Conservation (phyloP, 1,284 basidiomycete genomes). For the Moesziomyces antarcticus region DNA sequence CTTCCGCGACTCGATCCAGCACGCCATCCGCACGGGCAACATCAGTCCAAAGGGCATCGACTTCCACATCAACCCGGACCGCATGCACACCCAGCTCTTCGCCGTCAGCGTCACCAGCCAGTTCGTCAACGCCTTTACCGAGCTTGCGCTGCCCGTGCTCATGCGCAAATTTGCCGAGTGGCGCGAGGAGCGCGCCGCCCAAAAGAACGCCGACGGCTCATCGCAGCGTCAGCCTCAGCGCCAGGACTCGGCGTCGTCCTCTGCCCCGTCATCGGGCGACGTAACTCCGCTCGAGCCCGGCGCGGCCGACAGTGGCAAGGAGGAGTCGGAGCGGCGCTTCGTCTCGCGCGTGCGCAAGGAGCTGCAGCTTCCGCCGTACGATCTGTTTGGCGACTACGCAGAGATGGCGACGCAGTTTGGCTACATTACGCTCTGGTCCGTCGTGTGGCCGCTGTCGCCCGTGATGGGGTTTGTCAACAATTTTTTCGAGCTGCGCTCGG, state of each 20-base stretch:
- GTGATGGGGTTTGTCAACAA: conserved; percentile 75
- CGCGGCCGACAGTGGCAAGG: not conserved
- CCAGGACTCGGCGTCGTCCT: conserved; percentile 9
- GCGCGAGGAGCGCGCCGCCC: conserved; percentile 21
- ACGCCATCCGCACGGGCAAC: conserved; percentile 55
- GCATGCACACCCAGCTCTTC: conserved; percentile 91
- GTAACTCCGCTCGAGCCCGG: conserved; percentile 8
- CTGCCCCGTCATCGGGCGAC: conserved; percentile 18
- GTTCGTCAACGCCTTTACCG: conserved; percentile 81
- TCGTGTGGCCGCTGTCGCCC: conserved; percentile 90
- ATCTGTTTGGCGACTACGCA: conserved; percentile 77
- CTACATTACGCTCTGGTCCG: conserved; percentile 88
- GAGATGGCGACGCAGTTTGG: conserved; percentile 90
- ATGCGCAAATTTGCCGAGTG: conserved; percentile 69
- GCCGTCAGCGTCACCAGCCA: conserved; percentile 94
- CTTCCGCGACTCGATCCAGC: conserved; percentile 49
- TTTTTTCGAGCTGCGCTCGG: conserved; percentile 88
- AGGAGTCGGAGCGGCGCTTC: conserved; percentile 76
- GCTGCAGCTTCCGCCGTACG: conserved; percentile 82
- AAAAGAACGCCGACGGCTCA: conserved; percentile 9
- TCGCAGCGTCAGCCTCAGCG: not conserved
- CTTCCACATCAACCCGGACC: conserved; percentile 71
- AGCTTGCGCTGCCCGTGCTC: conserved; percentile 79
- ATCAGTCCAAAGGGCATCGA: conserved; percentile 34
- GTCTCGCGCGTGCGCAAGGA: conserved; percentile 81